Base-by-base conservation (phyloP, 352 stramenopile species). In the Thraustotheca clavata region DNA sequence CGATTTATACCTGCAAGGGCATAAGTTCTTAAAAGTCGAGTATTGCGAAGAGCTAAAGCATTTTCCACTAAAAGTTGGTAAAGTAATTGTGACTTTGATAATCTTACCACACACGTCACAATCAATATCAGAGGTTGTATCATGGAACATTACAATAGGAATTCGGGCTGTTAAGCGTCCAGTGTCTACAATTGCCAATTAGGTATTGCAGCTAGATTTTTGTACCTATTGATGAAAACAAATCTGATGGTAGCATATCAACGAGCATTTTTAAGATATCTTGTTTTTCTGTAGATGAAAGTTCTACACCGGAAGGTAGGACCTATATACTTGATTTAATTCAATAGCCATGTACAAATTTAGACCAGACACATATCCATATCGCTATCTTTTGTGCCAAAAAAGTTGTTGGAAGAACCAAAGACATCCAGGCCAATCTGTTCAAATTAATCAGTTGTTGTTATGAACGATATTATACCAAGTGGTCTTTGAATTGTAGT, bases 131-230 rank as follows among this genome's bases (percentile, higher is more conserved):
- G 73, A 78, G 12, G 76, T 69, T 0, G 74, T 76, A 68, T 96
- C 94, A 39, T 90, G 87, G 67, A 99, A 99, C 78, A 98, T 98
- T 27, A 99, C 78, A 62, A 99, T 98, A 11, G 97, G 96, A 49
- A 99, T 99, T 22, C 97, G 83, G 8, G 96, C 96, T 8, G 93
- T 97, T 18, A 98, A 71, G 0, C 95, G 79, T 1, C 75, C 81
- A 0, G 87, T 88, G 41, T 93, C 81, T 65, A 47, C 27, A 26
- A 38, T 32, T 14, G 1, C 1, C 6, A 46, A 22, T 14, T 27
- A 5, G 0, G 50, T 18, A 18, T 2, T 12, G 3, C 43, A 67
- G n/a, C n/a, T 48, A 62, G 0, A 11, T 2, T 55, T 1, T 35
- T 2, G 47, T 49, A 62, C 60, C 60, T 8, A 93, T 71, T 4